phyloP scores from a whole-genome alignment of 2,329 filamentous ascomycete genomes.

The Sporothrix globosa region DNA sequence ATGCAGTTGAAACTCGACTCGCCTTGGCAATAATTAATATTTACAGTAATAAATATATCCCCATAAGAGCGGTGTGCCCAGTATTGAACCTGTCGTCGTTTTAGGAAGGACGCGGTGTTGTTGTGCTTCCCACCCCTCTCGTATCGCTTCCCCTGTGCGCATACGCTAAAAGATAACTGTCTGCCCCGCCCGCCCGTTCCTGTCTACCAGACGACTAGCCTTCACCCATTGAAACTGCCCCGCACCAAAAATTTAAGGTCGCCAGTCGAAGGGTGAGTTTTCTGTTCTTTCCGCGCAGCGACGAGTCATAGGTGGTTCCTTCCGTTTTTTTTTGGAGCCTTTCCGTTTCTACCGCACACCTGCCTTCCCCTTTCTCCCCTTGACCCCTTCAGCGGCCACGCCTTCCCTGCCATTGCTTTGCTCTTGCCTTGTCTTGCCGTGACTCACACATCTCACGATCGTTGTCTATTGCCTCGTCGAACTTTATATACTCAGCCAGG shows the following conservation, averaged over 20 bases:
- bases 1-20: constrained; percentile 3
- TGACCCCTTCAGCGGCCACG: not conserved
- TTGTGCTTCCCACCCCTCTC: constrained; percentile 10
- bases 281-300: constrained; percentile 6
- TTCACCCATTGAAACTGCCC: constrained; percentile 23
- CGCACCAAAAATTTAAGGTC: constrained; percentile 28
- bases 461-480: not conserved
- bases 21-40: not conserved
- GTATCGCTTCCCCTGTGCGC: constrained; percentile 8
- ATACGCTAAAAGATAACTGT: constrained; percentile 18
- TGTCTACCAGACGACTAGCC: constrained; percentile 10
- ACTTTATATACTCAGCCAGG: not conserved
- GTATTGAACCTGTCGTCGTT: constrained; percentile 9
- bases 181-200: constrained; percentile 17
- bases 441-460: constrained; percentile 16
- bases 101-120: constrained; percentile 24
- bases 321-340: constrained; percentile 4
- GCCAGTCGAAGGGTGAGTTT: constrained; percentile 7
- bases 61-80: constrained; percentile 17
- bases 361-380: not conserved
- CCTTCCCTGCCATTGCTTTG: constrained; percentile 22
- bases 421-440: not conserved
- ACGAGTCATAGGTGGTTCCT: not conserved
- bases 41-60: not conserved
- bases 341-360: not conserved